A percentile compares a stretch with the other conserved stretches of the same genome.
Evolutionary conservation across 1,139 yeast genomes (phyloP).

Genomic region (Sugiyamaella paludigena): DNA sequence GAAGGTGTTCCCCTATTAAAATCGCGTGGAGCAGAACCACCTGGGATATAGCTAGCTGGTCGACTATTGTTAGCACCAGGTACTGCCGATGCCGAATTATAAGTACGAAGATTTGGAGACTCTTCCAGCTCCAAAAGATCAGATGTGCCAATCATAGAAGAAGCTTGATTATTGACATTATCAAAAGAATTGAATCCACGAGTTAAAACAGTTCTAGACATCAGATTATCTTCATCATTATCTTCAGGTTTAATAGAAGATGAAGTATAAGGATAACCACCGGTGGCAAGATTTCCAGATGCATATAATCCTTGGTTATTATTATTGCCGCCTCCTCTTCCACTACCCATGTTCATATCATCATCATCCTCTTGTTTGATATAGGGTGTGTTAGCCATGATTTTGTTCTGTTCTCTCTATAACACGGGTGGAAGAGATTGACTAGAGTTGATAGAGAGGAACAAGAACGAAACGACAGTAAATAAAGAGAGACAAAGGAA

Average conservation of each 20-base stretch:
- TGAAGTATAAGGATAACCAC: not conserved
- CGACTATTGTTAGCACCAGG: slow-evolving; percentile 1
- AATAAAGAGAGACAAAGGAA: no score
- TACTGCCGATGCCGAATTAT: slow-evolving; percentile 1
- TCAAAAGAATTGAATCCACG: slow-evolving; percentile 33
- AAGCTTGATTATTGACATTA: slow-evolving; percentile 21
- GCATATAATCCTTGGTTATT: not conserved
- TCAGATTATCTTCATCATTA: slow-evolving; percentile 6
- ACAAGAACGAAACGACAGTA: no score
- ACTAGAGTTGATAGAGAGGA: no score
- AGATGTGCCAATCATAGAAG: slow-evolving; percentile 34
- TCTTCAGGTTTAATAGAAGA: not conserved
- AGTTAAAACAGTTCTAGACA: slow-evolving; percentile 30
- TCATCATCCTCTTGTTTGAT: slow-evolving; percentile 17
- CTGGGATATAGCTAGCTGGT: no score
- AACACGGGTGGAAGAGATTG: no score
- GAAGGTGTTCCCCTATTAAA: slow-evolving; percentile 20
- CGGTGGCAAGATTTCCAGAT: not conserved
- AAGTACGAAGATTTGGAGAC: slow-evolving; percentile 23
- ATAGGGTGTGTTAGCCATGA: slow-evolving; percentile 8
- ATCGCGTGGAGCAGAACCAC: slow-evolving; percentile 23
- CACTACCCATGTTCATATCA: no score
- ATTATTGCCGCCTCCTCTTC: not conserved
- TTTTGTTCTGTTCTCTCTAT: no score
- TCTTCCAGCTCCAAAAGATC: slow-evolving; percentile 34